Base-by-base conservation (phyloP, 2,329 filamentous ascomycete genomes). In the Plectosphaerella plurivora region DNA sequence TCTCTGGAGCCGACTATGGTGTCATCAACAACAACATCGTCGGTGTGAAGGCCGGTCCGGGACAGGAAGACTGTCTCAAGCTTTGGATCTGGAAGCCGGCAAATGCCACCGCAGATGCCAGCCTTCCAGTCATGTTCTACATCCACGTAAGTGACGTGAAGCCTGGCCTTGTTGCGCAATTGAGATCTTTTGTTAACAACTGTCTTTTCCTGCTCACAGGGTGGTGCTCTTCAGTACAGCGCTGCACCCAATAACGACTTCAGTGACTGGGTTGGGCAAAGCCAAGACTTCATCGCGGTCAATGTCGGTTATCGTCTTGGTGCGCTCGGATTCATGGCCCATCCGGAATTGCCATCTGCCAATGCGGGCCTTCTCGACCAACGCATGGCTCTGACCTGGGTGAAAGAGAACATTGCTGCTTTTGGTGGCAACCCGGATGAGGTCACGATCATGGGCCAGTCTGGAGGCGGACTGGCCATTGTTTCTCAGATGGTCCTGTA, bases 51-150 rank as follows among this genome's bases (percentile, higher is more conserved):
- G 25, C 25, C 25, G 25, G 25, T 28, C 25, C 25, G 5, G 41
- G 41, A 5, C 6, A 44, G 4, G 41, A 44, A 16, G 41, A 44
- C 16, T 44, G 41, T 16, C 18, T 44, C 4, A 44, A 16, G 15
- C 15, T 44, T 16, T 18, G 16, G 15, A 22, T 44, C 7, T 18
- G 15, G 15, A 16, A 25, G 15, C 57, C 57, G 0, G 67, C 72
- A 0, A 82, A 81, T 5, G 81, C 78, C 1, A 76, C 70, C 25
- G 63, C 78, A 0, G 69, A 69, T 3, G 75, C 76, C 18, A 83
- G 83, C 41, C 68, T 88, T 2, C 86, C 86, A 0, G 85, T 89
- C 1, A 64, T 88, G 2, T 84, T 86, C 57, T 89, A 84, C 83
- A 88, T 89, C 52, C 6, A 56, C 54, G 36, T 28, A 10, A 28